Percentiles rank a stretch among this genome's conserved stretches.
phyloP scores from a whole-genome alignment of 1,139 yeast genomes.

The Keqinozyma sinolaborantium region DNA sequence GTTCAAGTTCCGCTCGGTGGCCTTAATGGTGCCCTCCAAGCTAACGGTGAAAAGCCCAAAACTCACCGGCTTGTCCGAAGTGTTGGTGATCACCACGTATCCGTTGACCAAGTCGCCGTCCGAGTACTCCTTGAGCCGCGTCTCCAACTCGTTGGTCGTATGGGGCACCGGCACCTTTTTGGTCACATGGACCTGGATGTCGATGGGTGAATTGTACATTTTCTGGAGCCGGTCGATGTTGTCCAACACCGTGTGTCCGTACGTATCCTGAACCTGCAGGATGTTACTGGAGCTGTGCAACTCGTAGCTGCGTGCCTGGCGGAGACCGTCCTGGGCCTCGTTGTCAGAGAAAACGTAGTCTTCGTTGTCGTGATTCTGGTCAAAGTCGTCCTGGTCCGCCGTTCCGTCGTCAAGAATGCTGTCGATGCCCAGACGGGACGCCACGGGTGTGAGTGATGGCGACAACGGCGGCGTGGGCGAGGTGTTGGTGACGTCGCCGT shows the following conservation, averaged over 20 bases:
- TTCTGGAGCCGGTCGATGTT: constrained; percentile 40
- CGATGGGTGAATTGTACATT: constrained; percentile 34
- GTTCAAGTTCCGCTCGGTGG: constrained; percentile 22
- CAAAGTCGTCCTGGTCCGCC: constrained; percentile 7
- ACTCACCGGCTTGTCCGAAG: constrained; percentile 33
- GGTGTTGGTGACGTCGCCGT: constrained; percentile 31
- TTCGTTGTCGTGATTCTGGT: constrained; percentile 15
- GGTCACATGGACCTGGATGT: constrained; percentile 42
- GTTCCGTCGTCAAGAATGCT: neutral
- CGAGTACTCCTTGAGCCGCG: constrained; percentile 42
- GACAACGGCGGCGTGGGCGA: constrained; percentile 23
- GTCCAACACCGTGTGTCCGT: constrained; percentile 43
- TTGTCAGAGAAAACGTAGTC: constrained; percentile 21
- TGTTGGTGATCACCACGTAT: constrained; percentile 36
- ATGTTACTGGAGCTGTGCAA: constrained; percentile 4
- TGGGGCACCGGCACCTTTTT: constrained; percentile 39
- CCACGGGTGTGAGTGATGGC: constrained; percentile 14
- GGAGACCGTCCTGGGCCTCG: constrained; percentile 13
- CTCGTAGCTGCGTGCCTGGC: constrained; percentile 4
- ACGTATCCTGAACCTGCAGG: constrained; percentile 16
- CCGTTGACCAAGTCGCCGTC: constrained; percentile 39
- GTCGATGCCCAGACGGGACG: constrained; percentile 1
- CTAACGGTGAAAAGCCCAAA: constrained; percentile 46
- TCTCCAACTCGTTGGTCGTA: constrained; percentile 32
- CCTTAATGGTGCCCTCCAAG: constrained; percentile 44